Conservation (phyloP, 805 yeast species). For the Monosporozyma solicola region DNA sequence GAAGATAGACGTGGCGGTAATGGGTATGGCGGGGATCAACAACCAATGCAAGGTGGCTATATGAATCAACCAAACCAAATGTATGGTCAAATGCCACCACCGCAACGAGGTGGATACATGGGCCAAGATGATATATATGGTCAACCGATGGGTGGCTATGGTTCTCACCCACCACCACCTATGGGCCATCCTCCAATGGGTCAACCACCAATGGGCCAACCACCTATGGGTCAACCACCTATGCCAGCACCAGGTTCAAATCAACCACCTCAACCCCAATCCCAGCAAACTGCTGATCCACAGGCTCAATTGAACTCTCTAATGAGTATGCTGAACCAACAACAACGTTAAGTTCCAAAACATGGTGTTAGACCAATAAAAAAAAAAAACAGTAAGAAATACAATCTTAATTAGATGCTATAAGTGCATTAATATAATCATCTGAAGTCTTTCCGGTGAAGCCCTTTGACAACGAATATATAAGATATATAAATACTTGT, state of each 20-base stretch:
- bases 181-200: constrained; percentile 6
- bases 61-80: constrained; percentile 8
- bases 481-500: background rate
- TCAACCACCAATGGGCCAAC: constrained; percentile 4
- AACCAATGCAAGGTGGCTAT: constrained; percentile 6
- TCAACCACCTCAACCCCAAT: constrained; percentile 14
- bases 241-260: constrained; percentile 13
- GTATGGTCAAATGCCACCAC: constrained; percentile 15
- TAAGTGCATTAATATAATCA: background rate
- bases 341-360: constrained; percentile 13
- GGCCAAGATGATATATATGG: constrained; percentile 5
- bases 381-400: background rate
- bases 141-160: constrained; percentile 2
- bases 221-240: constrained; percentile 5
- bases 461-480: background rate
- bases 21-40: background rate
- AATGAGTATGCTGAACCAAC: constrained; percentile 37
- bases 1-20: constrained; percentile 33
- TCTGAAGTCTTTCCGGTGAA: background rate
- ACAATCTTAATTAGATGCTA: background rate
- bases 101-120: constrained; percentile 6
- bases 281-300: constrained; percentile 25
- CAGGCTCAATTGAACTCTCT: constrained; percentile 35
- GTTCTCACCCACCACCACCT: constrained; percentile 8
- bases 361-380: constrained; percentile 3